Conservation (phyloP, 2,329 filamentous ascomycete species). For the Venturia aucupariae region DNA sequence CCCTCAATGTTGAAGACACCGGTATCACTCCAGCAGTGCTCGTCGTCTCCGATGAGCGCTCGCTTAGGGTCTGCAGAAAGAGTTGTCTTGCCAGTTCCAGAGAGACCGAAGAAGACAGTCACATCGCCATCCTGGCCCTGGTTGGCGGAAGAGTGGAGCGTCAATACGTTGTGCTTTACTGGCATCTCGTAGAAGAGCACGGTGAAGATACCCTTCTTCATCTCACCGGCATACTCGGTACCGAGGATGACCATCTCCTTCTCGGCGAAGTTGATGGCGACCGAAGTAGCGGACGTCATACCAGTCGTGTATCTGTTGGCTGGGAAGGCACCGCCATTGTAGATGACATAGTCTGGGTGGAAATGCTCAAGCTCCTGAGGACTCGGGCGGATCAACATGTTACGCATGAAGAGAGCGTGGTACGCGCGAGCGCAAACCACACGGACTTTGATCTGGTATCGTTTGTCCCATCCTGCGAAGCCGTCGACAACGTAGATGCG, state of each 20-base stretch:
- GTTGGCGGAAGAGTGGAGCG: constrained; percentile 96
- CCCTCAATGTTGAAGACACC: constrained; percentile 99
- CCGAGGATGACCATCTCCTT: constrained; percentile 99
- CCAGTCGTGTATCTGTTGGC: constrained; percentile 96
- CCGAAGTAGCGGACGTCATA: constrained; percentile 97
- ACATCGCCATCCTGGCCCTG: constrained; percentile 92
- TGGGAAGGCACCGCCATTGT: constrained; percentile 97
- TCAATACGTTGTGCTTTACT: constrained; percentile 98
- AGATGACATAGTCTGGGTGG: constrained; percentile 99
- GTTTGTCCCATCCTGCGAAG: constrained; percentile 96
- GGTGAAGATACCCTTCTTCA: constrained; percentile 98
- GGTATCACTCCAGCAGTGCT: constrained; percentile 97
- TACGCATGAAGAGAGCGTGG: constrained; percentile 99
- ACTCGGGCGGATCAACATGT: constrained; percentile 96
- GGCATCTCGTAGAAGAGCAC: constrained; percentile 99
- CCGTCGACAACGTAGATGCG: constrained; percentile 98
- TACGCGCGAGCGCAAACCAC: constrained; percentile 98
- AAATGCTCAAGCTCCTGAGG: constrained; percentile 92
- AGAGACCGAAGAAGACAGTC: constrained; percentile 98
- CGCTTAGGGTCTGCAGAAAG: constrained; percentile 95
- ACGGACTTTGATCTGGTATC: constrained; percentile 94
- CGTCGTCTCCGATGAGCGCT: constrained; percentile 91
- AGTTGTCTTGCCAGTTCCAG: constrained; percentile 97
- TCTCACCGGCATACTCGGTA: constrained; percentile 95
- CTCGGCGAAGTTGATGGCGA: constrained; percentile 97